phyloP scores from a whole-genome alignment of 306 rosid species.

The Gastrolobium villosum region DNA sequence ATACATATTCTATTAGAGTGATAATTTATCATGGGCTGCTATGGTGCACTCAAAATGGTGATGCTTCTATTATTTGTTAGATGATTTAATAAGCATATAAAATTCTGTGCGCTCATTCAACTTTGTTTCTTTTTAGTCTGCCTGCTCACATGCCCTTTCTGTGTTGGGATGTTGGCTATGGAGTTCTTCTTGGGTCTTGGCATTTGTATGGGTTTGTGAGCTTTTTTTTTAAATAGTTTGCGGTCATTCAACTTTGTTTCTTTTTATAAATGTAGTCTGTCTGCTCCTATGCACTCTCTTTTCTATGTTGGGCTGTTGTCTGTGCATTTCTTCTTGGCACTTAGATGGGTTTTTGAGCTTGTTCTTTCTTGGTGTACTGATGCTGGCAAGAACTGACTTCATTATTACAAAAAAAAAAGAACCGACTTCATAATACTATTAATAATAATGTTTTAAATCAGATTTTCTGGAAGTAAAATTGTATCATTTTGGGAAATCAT shows the following conservation, averaged over 20 bases:
- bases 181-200: background rate
- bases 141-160: background rate
- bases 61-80: slow-evolving; percentile 24
- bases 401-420: no score
- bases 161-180: background rate
- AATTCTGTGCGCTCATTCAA: background rate
- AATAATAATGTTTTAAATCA: background rate
- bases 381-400: slow-evolving; percentile 17
- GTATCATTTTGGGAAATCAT: slow-evolving; percentile 16
- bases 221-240: background rate
- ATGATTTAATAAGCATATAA: slow-evolving; percentile 19
- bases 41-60: slow-evolving; percentile 15
- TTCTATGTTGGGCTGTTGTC: background rate
- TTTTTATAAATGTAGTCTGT: background rate
- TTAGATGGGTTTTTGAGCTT: slow-evolving; percentile 5
- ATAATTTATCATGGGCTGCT: slow-evolving; percentile 8
- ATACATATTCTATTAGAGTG: background rate
- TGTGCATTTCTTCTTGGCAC: background rate
- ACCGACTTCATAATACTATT: background rate
- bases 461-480: slow-evolving; percentile 2
- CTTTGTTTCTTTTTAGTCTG: background rate
- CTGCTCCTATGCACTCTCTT: background rate
- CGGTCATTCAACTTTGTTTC: background rate
- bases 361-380: background rate
- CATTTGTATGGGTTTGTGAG: slow-evolving; percentile 3